Evolutionary conservation across 331 rosid species (phyloP).

Genomic region (Spiraea crenata): DNA sequence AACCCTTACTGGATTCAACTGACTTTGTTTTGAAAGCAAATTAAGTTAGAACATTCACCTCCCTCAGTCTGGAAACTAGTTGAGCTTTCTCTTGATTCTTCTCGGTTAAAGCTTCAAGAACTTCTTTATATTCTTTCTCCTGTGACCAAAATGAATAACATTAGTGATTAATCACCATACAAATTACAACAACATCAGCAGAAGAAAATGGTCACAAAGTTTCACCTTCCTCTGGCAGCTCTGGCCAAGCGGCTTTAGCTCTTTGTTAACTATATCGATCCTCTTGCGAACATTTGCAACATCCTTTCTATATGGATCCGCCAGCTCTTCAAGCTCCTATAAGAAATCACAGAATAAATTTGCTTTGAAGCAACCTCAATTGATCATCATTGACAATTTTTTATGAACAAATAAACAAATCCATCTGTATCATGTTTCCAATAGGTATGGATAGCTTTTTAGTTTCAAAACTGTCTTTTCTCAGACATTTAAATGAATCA

Average conservation of each 20-base stretch:
- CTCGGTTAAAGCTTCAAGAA: slow-evolving; percentile 60
- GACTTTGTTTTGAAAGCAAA: neutral
- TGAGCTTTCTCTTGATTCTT: slow-evolving; percentile 65
- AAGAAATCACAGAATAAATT: neutral
- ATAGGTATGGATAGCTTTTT: neutral
- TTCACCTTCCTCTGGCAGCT: slow-evolving; percentile 80
- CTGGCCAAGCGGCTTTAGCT: slow-evolving; percentile 78
- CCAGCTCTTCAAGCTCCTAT: slow-evolving; percentile 72
- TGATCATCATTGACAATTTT: neutral
- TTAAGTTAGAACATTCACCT: slow-evolving; percentile 34
- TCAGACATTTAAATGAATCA: neutral
- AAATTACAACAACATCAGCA: neutral
- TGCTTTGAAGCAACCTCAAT: neutral
- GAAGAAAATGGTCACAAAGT: slow-evolving; percentile 13
- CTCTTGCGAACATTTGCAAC: slow-evolving; percentile 57
- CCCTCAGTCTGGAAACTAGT: slow-evolving; percentile 63
- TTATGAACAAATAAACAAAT: neutral
- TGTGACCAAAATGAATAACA: slow-evolving; percentile 14
- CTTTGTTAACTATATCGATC: slow-evolving; percentile 68
- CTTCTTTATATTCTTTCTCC: slow-evolving; percentile 72
- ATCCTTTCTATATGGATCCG: slow-evolving; percentile 81
- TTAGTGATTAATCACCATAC: no score
- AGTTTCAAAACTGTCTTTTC: neutral
- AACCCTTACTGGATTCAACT: neutral
- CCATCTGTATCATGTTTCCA: no score